Base-by-base conservation (phyloP, 2,329 filamentous ascomycete species). In the Talaromyces sp. region DNA sequence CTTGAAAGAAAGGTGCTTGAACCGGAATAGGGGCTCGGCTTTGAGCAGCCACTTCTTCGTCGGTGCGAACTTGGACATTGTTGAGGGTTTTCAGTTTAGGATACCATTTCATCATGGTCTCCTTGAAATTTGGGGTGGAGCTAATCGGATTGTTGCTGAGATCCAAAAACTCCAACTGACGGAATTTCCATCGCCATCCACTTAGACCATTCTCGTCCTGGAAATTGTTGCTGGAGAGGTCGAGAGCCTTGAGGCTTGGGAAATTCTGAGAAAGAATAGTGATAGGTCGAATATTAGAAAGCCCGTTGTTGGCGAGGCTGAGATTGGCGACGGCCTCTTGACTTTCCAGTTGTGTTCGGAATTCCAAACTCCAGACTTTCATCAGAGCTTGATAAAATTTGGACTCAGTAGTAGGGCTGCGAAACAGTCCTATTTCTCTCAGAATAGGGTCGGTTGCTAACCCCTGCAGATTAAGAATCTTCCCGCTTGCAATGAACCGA, bases 301-400 rank as follows among this genome's bases (percentile, higher is more conserved):
- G 86, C 62, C 86, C 86, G 75, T 98, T 98, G 72, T 86, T 85
- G 19, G 89, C 87, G 13, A 99, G 83, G 41, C 88, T 90, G 68
- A 98, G 88, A 70, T 91, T 93, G 64, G 88, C 80, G 55, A 99
- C 88, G 4, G 89, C 88, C 53, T 92, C 88, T 55, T 86, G 84
- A 73, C 93, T 93, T 55, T 89, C 87, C 62, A 88, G 81, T 13
- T 83, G 71, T 2, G 84, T 87, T 66, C 88, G 87, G 78, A 96
- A 96, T 19, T 89, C 83, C 63, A 85, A 80, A 58, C 96, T 87
- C 72, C 90, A 92, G 53, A 97, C 87, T 62, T 86, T 86, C 90
- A 98, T 96, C 63, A 98, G 81, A 1, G 90, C 93, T 57, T 90
- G 90, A 77, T 98, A 97, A 64, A 96, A 90, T 73, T 97, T 99